Conservation (phyloP, 768 basidiomycete genomes). For the Naganishia antarctica region DNA sequence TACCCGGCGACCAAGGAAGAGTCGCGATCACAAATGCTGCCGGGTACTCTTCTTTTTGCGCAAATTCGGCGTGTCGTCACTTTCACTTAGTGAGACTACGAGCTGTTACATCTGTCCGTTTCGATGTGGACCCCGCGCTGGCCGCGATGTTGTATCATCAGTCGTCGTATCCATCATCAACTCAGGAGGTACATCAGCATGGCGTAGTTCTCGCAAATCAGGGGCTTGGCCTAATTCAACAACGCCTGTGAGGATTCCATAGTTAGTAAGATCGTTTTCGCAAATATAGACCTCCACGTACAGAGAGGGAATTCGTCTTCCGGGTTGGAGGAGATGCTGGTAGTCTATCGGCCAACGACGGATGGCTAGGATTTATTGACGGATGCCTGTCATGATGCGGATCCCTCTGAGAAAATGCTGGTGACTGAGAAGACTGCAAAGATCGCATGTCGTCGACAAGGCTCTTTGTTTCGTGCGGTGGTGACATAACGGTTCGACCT, state of each 20-base stretch:
- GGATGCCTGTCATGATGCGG: constrained; percentile 6
- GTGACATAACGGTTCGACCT: constrained; percentile 4
- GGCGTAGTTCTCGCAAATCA: too few species aligned
- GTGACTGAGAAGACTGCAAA: constrained; percentile 7
- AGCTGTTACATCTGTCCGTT: too few species aligned
- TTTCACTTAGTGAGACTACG: too few species aligned
- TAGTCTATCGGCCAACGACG: neutral
- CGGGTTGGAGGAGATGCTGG: constrained; percentile 8
- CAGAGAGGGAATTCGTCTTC: constrained; percentile 14
- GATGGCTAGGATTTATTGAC: neutral
- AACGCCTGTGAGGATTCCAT: neutral
- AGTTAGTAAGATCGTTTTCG: too few species aligned
- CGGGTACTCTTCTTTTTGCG: too few species aligned
- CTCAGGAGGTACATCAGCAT: too few species aligned
- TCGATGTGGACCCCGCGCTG: too few species aligned
- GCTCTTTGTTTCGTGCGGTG: neutral
- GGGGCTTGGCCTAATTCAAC: neutral
- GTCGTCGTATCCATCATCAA: too few species aligned
- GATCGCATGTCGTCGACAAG: neutral
- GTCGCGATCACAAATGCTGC: too few species aligned
- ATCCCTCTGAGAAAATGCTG: constrained; percentile 3
- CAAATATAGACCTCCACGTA: neutral
- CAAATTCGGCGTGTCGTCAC: too few species aligned
- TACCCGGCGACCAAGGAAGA: too few species aligned
- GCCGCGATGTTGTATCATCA: too few species aligned